Conservation (phyloP, 495 filamentous ascomycete genomes). For the Hyphodiscus hymeniophilus region DNA sequence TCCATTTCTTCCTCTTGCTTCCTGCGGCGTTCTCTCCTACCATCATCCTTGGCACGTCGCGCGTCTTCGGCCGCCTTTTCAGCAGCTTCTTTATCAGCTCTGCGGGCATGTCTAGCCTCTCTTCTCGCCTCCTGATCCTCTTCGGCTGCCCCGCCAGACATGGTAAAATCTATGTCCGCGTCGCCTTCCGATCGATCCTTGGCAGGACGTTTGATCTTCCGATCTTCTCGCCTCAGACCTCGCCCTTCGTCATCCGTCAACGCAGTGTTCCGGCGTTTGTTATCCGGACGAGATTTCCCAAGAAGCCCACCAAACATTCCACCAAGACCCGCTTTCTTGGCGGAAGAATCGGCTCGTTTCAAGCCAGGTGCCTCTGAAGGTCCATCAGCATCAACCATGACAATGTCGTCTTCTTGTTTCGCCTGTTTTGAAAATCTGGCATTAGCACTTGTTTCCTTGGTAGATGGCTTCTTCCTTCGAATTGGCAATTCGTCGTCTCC, state of each 20-base stretch:
- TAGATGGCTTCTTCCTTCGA: constrained; percentile 8
- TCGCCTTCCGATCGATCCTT: constrained; percentile 11
- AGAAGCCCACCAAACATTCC: constrained; percentile 30
- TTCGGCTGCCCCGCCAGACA: constrained; percentile 29
- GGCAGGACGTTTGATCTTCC: constrained; percentile 21
- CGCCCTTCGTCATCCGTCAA: constrained; percentile 29
- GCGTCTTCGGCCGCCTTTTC: constrained; percentile 40
- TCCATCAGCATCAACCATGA: constrained; percentile 37
- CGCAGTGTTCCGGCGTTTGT: constrained; percentile 18
- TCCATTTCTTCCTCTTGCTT: constrained; percentile 30
- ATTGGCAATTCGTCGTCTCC: constrained; percentile 12
- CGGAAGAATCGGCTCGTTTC: constrained; percentile 27
- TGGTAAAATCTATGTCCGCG: constrained; percentile 19
- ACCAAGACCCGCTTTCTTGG: constrained; percentile 33
- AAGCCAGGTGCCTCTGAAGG: constrained; percentile 16
- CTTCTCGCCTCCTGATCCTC: constrained; percentile 46
- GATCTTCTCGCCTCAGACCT: constrained; percentile 27
- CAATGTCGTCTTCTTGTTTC: constrained; percentile 37
- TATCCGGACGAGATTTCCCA: constrained; percentile 23
- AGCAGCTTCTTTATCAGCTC: constrained; percentile 29
- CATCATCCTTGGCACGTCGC: constrained; percentile 38
- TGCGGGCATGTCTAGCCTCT: constrained; percentile 40
- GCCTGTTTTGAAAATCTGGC: constrained; percentile 16
- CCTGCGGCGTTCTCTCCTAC: constrained; percentile 23
- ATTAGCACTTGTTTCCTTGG: constrained; percentile 20